Evolutionary conservation across 306 rosid genomes (phyloP).

Genomic region (Nissolia schottii): DNA sequence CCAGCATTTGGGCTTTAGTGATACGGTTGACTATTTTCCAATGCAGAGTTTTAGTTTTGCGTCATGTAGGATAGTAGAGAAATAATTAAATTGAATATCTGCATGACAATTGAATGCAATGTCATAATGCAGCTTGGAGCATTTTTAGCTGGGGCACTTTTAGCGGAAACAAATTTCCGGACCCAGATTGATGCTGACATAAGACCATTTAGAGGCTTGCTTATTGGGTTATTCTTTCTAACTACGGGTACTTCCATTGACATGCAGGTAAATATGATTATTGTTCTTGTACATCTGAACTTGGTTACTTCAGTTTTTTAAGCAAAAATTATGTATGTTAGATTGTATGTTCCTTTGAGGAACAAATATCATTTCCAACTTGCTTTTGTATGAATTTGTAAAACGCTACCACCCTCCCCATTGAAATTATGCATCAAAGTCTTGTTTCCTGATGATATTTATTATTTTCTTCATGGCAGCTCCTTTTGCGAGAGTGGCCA

Average conservation of each 20-base stretch:
- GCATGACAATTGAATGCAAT: slow-evolving; percentile 19
- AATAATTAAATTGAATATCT: slow-evolving; percentile 6
- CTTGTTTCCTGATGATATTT: background rate
- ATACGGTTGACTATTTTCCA: slow-evolving; percentile 61
- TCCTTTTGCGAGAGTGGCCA: slow-evolving; percentile 95
- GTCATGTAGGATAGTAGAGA: background rate
- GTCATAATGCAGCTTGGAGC: slow-evolving; percentile 86
- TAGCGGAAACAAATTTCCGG: slow-evolving; percentile 98
- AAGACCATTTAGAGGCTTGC: slow-evolving; percentile 97
- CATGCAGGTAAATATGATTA: slow-evolving; percentile 49
- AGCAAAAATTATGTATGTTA: background rate
- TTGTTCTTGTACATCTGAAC: background rate
- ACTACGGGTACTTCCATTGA: slow-evolving; percentile 94
- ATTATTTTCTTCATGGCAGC: slow-evolving; percentile 47
- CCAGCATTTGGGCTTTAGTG: slow-evolving; percentile 97
- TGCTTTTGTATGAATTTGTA: slow-evolving; percentile 6
- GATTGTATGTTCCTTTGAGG: background rate
- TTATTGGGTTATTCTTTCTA: slow-evolving; percentile 88
- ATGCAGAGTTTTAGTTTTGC: slow-evolving; percentile 13
- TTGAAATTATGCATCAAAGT: background rate
- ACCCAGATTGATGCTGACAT: slow-evolving; percentile 99
- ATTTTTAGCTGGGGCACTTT: slow-evolving; percentile 94
- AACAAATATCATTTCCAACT: background rate
- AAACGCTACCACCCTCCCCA: background rate
- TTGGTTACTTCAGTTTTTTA: background rate